Evolutionary conservation across 2,329 filamentous ascomycete species (phyloP), one percentile per base, ranked within the genome.

Genomic region (Trichoderma koningiopsis): DNA sequence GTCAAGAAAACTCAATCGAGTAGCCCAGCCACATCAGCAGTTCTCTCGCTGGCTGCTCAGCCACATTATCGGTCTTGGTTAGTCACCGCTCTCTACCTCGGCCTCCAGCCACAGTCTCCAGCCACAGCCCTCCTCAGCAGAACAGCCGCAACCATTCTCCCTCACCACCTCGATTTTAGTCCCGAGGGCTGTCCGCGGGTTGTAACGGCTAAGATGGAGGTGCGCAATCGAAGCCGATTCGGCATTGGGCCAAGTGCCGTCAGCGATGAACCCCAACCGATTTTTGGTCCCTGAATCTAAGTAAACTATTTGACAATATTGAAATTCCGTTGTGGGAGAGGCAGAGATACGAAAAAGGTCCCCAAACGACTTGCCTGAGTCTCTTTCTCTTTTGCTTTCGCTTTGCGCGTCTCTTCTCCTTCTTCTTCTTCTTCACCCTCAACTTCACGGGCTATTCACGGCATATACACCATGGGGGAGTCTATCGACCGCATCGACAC

Each of bases 221-320:
- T 59, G 35, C 63, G 63, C 63, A 59, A 59, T 59, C 29, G 55
- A n/a, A 67, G 63, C 63, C 63, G 63, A 67, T 67, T 67, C 55
- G 63, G 63, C 29, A 66, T 57, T 66, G 63, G 63, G 53, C 37
- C n/a, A 57, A 31, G 56, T n/a, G 33, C 57, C 27, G 16, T 43
- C 33, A 24, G 35, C 37, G 40, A 59, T 37, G 55, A 67, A 59
- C 63, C 63, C 63, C 63, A 58, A 58, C 63, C 53, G 16, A 58
- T 67, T 64, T 66, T 33, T 19, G 53, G 63, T 59, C 63, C 63
- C 55, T 67, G 55, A 59, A 65, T 40, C 37, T 19, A 16, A 19
- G 16, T n/a, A 56, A 35, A 56, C 52, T 58, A 66, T 66, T 40
- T 66, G 40, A 29, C 29, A 35, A 58, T 37, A 22, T 37, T 27